Conservation (phyloP, 495 filamentous ascomycete species). For the Daldinia concentrica region DNA sequence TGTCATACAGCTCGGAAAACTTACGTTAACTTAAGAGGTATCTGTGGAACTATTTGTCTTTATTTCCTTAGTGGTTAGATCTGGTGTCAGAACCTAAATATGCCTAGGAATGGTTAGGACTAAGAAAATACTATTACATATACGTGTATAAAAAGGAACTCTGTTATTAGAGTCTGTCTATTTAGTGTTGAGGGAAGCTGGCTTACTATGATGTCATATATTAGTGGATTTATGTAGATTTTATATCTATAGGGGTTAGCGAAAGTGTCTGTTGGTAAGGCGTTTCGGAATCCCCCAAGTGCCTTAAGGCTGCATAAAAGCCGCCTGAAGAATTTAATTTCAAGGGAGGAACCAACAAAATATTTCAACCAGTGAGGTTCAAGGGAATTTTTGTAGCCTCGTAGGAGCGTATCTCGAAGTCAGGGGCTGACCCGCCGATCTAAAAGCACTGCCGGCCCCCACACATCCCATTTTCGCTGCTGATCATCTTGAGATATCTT, state of each 20-base stretch:
- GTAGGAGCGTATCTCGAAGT: background rate
- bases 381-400: background rate
- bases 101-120: too few species aligned
- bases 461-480: too few species aligned
- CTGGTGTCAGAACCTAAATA: too few species aligned
- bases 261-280: background rate
- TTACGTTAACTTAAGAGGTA: too few species aligned
- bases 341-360: background rate
- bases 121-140: too few species aligned
- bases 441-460: too few species aligned
- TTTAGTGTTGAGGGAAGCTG: background rate
- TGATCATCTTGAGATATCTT: too few species aligned
- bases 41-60: too few species aligned
- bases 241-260: background rate
- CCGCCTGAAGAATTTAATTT: background rate
- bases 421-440: background rate
- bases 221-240: background rate
- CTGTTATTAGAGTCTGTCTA: too few species aligned
- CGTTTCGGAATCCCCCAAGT: background rate
- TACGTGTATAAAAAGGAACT: too few species aligned
- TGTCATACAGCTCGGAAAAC: too few species aligned
- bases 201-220: background rate
- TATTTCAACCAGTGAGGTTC: background rate
- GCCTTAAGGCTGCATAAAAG: background rate
- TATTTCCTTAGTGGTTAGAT: too few species aligned